These are phyloP conservation scores for Saccharomycopsis oosterbeekiorum DNA, from an alignment of 805 yeast genomes.

Conservation along the genomic window DNA sequence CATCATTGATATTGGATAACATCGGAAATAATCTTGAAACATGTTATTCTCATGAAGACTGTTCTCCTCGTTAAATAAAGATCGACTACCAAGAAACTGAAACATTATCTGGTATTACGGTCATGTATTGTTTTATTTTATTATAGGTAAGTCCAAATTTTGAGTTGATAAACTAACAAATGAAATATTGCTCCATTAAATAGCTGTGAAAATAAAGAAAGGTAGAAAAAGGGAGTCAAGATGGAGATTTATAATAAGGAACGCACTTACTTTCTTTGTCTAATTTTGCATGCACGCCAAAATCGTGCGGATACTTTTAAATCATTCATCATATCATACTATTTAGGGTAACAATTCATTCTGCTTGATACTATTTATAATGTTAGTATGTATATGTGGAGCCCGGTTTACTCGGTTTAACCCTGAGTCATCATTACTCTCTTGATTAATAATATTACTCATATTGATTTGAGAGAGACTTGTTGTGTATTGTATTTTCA, in stretches of 20 bases:
- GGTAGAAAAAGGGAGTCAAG: neutral
- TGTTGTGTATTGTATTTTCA: no score
- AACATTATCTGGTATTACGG: neutral
- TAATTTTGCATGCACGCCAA: neutral
- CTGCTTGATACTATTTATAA: neutral
- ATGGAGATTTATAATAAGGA: neutral
- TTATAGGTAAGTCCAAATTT: neutral
- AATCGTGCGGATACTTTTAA: neutral
- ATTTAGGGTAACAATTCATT: neutral
- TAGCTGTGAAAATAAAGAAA: neutral
- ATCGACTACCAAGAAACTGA: neutral
- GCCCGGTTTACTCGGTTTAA: no score
- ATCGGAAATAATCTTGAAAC: constrained; percentile 83
- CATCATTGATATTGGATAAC: constrained; percentile 80
- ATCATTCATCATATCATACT: neutral
- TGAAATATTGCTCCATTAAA: neutral
- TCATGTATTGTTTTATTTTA: no score
- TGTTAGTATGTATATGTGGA: no score
- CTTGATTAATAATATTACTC: no score
- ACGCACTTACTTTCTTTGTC: neutral
- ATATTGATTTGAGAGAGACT: no score
- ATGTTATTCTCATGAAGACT: neutral
- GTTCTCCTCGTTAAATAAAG: neutral
- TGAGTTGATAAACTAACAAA: neutral
- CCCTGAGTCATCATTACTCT: no score